Evolutionary conservation across 1,284 basidiomycete species (phyloP).

Genomic region (Irpex rosettiformis): DNA sequence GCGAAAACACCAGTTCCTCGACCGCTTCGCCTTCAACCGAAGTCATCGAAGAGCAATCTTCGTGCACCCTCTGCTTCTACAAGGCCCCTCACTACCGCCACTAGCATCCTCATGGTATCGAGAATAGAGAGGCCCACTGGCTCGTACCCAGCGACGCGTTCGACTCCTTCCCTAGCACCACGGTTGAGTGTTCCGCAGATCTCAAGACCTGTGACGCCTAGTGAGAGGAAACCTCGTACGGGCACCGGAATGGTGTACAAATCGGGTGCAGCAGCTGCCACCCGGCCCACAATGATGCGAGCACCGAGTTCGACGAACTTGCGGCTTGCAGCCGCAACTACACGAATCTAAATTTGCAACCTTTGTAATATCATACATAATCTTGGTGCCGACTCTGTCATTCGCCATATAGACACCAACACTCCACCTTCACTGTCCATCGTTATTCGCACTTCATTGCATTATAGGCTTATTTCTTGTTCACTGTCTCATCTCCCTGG

Average conservation of each 20-base stretch:
- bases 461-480: neutral
- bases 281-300: slow-evolving; percentile 24
- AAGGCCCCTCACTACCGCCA: neutral
- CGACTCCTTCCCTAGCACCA: slow-evolving; percentile 1
- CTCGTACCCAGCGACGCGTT: slow-evolving; percentile 7
- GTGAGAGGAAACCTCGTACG: slow-evolving; percentile 47
- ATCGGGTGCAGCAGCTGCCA: slow-evolving; percentile 26
- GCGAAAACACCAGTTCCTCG: slow-evolving; percentile 9
- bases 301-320: slow-evolving; percentile 23
- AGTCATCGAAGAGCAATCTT: slow-evolving; percentile 5
- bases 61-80: slow-evolving; percentile 4
- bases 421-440: neutral
- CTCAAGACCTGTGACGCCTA: slow-evolving; percentile 19
- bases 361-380: neutral
- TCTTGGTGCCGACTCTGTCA: neutral
- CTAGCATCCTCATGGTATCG: neutral
- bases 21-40: slow-evolving; percentile 15
- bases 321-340: slow-evolving; percentile 13
- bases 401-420: neutral
- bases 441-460: neutral
- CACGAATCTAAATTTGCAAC: neutral
- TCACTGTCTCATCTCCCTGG: neutral
- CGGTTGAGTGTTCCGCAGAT: neutral
- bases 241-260: slow-evolving; percentile 70
- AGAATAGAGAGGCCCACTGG: neutral